Base-by-base conservation (phyloP, 1,139 yeast species). In the Yamadazyma triangularis region DNA sequence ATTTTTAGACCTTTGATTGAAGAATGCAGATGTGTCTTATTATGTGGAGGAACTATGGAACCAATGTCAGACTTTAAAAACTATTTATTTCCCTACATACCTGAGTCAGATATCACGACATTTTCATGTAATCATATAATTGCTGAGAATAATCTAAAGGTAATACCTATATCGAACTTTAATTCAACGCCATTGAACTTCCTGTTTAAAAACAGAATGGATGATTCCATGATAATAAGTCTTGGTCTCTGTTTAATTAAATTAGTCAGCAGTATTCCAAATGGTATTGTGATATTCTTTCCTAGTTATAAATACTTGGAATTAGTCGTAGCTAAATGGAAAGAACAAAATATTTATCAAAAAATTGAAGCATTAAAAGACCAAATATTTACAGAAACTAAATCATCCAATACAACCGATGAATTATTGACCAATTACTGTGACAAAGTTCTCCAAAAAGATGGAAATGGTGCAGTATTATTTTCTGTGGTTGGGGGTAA, bases 41-140 rank as follows among this genome's bases (percentile, higher is more conserved):
- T 89, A 4, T 94, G 96, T 8, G 98, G 98, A 23, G 98, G 98
- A 12, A 89, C 98, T 0, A 88, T 89, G 96, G 94, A 87, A 49
- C 98, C 98, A 0, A 67, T 80, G 35, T 53, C 67, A 11, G 96
- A 89, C 42, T 84, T 81, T 47, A 57, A 70, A 8, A 66, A 75
- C 18, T 74, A 71, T 40, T 58, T 89, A 24, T 77, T 88, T 32
- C 95, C 96, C 0, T 70, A 73, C 28, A 47, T 68, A 2, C 42
- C 61, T 0, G 36, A 50, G 0, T 47, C 56, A 0, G 47, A 68
- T 29, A 67, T 86, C 7, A 60, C 65, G 15, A 66, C 61, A 21
- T 85, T 86, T 47, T 68, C 79, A 4, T 89, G 96, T 61, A 87
- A 86, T 24, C 98, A 89, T 58, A 77, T 89, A 6, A 83, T 89